phyloP scores from a whole-genome alignment of 2,329 filamentous ascomycete genomes.

The Cladosporium sp. region DNA sequence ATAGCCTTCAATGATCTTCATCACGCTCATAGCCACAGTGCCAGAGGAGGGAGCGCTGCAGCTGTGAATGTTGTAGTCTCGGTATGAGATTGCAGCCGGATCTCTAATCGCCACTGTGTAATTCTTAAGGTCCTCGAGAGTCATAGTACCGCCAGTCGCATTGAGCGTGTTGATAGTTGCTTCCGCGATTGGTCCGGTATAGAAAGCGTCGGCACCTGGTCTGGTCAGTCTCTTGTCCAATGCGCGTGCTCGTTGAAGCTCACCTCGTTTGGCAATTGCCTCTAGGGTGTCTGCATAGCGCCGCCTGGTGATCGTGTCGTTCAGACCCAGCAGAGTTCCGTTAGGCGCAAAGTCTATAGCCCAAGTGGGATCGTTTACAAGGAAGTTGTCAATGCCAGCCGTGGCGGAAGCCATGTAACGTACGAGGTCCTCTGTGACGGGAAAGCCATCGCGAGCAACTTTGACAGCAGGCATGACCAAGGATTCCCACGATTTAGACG shows the following conservation, averaged over 20 bases:
- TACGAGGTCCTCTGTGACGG: conserved; percentile 65
- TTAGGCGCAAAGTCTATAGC: conserved; percentile 84
- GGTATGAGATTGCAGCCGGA: conserved; percentile 48
- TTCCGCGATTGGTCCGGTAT: conserved; percentile 65
- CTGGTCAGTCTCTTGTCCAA: background rate
- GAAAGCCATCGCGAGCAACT: conserved; percentile 68
- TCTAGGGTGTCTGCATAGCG: conserved; percentile 77
- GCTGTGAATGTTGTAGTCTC: conserved; percentile 63
- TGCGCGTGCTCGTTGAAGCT: background rate
- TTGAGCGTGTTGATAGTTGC: conserved; percentile 66
- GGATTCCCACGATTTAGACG: conserved; percentile 48
- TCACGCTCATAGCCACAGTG: conserved; percentile 63
- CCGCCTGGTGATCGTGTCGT: conserved; percentile 72
- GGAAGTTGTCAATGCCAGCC: conserved; percentile 53
- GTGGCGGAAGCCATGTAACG: conserved; percentile 60
- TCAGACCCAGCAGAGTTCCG: conserved; percentile 63
- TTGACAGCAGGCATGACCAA: conserved; percentile 69
- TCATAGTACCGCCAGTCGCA: conserved; percentile 74
- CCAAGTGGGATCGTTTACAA: conserved; percentile 70
- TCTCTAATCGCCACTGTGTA: conserved; percentile 64
- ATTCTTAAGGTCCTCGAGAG: conserved; percentile 65
- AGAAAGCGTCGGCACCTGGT: conserved; percentile 57
- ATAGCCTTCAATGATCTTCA: conserved; percentile 82
- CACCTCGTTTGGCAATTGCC: conserved; percentile 64
- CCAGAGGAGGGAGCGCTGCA: conserved; percentile 73